These are phyloP conservation scores for Penicillium sp. DNA, from an alignment of 2,329 filamentous ascomycete genomes.

Conservation along the genomic window DNA sequence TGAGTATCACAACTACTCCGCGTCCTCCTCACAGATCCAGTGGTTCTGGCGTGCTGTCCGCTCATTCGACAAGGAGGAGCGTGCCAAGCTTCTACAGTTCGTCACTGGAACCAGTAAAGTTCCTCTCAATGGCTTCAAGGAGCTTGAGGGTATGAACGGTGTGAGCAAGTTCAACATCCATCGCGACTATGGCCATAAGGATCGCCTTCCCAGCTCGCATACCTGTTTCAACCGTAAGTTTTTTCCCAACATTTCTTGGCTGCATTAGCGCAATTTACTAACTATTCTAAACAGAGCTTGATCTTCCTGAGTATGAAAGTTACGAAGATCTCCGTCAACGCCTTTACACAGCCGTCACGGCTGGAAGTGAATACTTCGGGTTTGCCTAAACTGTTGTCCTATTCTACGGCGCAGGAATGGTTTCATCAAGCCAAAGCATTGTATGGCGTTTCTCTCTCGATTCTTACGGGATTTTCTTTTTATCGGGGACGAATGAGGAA, in stretches of 20 bases:
- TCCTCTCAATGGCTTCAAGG: conserved; percentile 96
- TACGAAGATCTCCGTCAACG: conserved; percentile 88
- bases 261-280: conserved; percentile 27
- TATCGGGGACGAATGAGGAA: conserved; percentile 8
- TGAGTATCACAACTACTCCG: conserved; percentile 96
- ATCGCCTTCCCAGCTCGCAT: conserved; percentile 91
- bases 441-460: conserved; percentile 34
- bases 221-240: conserved; percentile 98
- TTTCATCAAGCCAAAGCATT: conserved; percentile 34
- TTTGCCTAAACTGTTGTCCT: conserved; percentile 66
- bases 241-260: not conserved
- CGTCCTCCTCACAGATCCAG: conserved; percentile 92
- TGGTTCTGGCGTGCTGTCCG: conserved; percentile 99
- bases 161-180: conserved; percentile 98
- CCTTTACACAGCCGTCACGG: conserved; percentile 93
- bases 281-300: conserved; percentile 67
- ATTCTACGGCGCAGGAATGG: conserved; percentile 13
- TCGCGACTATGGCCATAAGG: conserved; percentile 94
- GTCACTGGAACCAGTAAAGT: conserved; percentile 98
- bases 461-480: conserved; percentile 22
- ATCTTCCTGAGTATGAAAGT: conserved; percentile 95
- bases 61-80: conserved; percentile 98
- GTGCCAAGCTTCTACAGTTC: conserved; percentile 94
- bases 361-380: conserved; percentile 94
- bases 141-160: conserved; percentile 98